Percentiles rank a stretch among this genome's conserved stretches.
phyloP scores from a whole-genome alignment of 345 rosid species.

The Eucalyptus cladocalyx region DNA sequence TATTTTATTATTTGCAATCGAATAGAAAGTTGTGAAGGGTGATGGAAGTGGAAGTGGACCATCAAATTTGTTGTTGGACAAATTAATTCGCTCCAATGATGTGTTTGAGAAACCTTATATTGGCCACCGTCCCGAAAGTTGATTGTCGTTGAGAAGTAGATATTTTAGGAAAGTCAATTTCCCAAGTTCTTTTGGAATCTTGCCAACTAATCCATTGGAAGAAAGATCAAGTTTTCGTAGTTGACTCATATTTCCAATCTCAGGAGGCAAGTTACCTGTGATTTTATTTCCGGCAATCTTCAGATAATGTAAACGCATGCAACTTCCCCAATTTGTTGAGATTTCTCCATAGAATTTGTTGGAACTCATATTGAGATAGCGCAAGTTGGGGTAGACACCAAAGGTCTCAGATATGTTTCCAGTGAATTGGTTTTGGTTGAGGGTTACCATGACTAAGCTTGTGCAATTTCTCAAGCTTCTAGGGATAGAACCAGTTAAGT shows the following conservation, averaged over 20 bases:
- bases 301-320: not conserved
- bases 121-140: too few relatives aligned
- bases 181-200: not conserved
- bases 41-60: too few relatives aligned
- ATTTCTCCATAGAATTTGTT: slow-evolving; percentile 13
- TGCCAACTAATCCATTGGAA: not conserved
- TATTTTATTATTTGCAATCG: too few relatives aligned
- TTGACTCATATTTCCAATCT: not conserved
- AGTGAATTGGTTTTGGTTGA: not conserved
- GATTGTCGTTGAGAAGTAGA: too few relatives aligned
- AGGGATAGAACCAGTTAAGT: slow-evolving; percentile 5
- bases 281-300: slow-evolving; percentile 1
- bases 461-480: slow-evolving; percentile 14
- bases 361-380: not conserved
- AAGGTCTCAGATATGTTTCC: slow-evolving; percentile 5
- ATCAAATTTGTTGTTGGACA: too few relatives aligned
- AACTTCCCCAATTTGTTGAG: slow-evolving; percentile 12
- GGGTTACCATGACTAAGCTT: not conserved
- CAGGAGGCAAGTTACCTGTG: slow-evolving; percentile 9
- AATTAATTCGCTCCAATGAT: too few relatives aligned
- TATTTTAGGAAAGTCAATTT: not conserved
- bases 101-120: too few relatives aligned
- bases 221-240: not conserved
- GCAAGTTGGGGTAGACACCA: not conserved
- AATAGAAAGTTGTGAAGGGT: fast-evolving